Percentiles rank a stretch among this genome's conserved stretches.
Conservation (phyloP, 768 basidiomycete species). For the Leccinum fibrillosum region DNA sequence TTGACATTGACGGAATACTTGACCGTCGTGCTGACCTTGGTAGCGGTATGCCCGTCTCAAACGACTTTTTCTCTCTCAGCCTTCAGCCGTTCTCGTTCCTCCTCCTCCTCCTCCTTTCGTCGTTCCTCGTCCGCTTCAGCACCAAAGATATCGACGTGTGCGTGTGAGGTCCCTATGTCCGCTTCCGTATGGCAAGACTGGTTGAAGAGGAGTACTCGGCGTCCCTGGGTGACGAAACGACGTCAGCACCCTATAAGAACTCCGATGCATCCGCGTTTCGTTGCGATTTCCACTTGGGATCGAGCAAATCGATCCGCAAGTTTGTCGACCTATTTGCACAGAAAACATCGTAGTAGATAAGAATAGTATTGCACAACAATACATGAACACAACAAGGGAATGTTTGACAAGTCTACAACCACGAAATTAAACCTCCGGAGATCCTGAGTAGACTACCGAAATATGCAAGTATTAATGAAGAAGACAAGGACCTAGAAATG, state of each 20-base stretch:
- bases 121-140: conserved; percentile 87
- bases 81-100: conserved; percentile 73
- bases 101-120: conserved; percentile 71
- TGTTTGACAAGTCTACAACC: too few species aligned
- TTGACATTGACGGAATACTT: too few species aligned
- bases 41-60: conserved; percentile 58
- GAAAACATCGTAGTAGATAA: too few species aligned
- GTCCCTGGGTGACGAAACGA: conserved; percentile 72
- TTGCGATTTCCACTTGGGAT: conserved; percentile 97
- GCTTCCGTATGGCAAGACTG: too few species aligned
- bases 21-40: conserved; percentile 72
- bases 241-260: conserved; percentile 87
- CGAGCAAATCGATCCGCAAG: conserved; percentile 92
- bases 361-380: too few species aligned
- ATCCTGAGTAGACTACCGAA: too few species aligned
- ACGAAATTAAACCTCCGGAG: too few species aligned
- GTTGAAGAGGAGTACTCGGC: too few species aligned
- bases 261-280: conserved; percentile 79
- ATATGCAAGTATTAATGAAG: too few species aligned
- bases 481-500: too few species aligned
- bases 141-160: conserved; percentile 33
- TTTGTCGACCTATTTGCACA: too few species aligned
- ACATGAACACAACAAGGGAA: too few species aligned
- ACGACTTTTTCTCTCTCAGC: conserved; percentile 70
- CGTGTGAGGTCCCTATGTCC: conserved; percentile 73